These are phyloP conservation scores for Phaffomyces opuntiae DNA, from an alignment of 805 yeast species.

Conservation along the genomic window DNA sequence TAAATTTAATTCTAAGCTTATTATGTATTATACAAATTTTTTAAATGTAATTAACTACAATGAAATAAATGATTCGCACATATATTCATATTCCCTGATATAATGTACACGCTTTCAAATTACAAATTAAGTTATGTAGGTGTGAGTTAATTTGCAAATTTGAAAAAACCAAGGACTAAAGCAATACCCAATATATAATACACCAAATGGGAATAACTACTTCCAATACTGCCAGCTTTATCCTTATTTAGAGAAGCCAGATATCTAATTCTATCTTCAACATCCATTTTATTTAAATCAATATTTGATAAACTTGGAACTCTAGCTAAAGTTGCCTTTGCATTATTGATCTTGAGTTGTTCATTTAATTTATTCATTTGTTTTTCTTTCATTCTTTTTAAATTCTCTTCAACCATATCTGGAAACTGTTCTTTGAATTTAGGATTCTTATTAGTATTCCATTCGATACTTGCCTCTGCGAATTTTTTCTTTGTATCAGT, in stretches of 20 bases:
- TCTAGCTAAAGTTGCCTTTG: not conserved
- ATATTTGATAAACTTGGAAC: constrained; percentile 13
- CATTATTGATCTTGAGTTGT: not conserved
- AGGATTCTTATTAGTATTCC: constrained; percentile 49
- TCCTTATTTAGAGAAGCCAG: constrained; percentile 17
- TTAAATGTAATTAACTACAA: too few species aligned
- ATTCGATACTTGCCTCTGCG: constrained; percentile 55
- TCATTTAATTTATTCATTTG: constrained; percentile 2
- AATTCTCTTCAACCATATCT: constrained; percentile 42
- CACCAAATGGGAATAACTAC: constrained; percentile 10
- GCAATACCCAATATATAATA: constrained; percentile 30
- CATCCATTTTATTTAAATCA: constrained; percentile 33
- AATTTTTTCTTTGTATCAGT: constrained; percentile 46
- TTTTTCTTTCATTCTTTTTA: constrained; percentile 22
- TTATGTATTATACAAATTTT: too few species aligned
- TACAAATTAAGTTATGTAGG: too few species aligned
- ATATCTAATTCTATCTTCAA: constrained; percentile 62
- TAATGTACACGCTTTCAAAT: not conserved
- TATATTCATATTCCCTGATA: not conserved
- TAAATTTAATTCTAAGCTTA: not conserved
- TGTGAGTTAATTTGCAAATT: constrained; percentile 8
- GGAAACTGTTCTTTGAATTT: constrained; percentile 62
- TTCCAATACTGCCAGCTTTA: not conserved
- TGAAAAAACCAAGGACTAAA: constrained; percentile 21
- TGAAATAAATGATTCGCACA: too few species aligned